Conservation (phyloP, 768 basidiomycete species). For the Macrolepiota dolichaula region DNA sequence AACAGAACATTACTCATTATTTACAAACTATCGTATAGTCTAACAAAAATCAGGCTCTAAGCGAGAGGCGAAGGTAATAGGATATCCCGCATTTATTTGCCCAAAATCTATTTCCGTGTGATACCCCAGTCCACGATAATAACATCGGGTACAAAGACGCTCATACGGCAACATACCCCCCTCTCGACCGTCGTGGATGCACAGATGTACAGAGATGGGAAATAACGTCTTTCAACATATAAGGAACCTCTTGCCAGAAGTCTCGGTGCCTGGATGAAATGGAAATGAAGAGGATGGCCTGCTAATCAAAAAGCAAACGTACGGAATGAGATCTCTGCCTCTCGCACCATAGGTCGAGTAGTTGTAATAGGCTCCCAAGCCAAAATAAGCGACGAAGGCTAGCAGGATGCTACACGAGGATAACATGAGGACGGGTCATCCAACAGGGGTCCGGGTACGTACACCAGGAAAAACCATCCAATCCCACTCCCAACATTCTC, state of each 20-base stretch:
- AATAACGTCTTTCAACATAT: conserved; percentile 76
- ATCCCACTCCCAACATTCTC: conserved; percentile 65
- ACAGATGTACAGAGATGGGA: conserved; percentile 74
- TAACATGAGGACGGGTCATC: not conserved
- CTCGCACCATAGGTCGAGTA: conserved; percentile 84
- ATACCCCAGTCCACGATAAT: not conserved
- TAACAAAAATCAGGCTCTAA: not conserved
- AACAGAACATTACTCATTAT: conserved; percentile 7
- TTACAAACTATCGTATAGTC: conserved; percentile 9
- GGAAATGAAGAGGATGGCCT: conserved; percentile 8
- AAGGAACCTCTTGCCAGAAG: conserved; percentile 89
- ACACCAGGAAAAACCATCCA: conserved; percentile 90
- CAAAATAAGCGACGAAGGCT: conserved; percentile 68
- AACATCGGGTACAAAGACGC: too few species aligned
- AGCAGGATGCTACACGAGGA: conserved; percentile 50
- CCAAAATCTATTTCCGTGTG: not conserved
- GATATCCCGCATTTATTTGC: not conserved
- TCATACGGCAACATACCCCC: conserved; percentile 77
- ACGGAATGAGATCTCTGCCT: conserved; percentile 84
- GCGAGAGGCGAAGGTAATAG: not conserved
- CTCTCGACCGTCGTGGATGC: conserved; percentile 61
- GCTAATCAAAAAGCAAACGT: conserved; percentile 28
- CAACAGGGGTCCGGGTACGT: conserved; percentile 25
- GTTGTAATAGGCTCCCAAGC: conserved; percentile 81
- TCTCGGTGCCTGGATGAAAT: conserved; percentile 65